phyloP scores from a whole-genome alignment of 2,329 filamentous ascomycete species.

The Mycosphaerella sp. region DNA sequence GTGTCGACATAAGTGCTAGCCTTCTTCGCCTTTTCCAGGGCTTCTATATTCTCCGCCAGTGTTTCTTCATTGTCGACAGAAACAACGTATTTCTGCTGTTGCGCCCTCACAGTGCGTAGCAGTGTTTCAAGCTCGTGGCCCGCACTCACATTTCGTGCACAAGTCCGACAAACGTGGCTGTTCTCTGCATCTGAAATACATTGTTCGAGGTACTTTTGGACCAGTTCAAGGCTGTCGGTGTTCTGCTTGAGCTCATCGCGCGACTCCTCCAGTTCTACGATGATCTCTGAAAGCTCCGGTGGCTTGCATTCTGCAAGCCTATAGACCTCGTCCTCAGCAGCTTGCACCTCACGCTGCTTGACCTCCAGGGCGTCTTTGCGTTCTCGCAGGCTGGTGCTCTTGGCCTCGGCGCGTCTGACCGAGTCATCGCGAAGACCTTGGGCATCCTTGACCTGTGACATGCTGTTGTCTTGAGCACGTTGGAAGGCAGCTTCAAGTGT shows the following conservation, averaged over 20 bases:
- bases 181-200: conserved; percentile 48
- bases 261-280: conserved; percentile 40
- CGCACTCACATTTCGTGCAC: conserved; percentile 61
- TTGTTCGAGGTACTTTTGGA: conserved; percentile 24
- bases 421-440: conserved; percentile 65
- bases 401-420: conserved; percentile 65
- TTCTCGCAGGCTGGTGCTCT: conserved; percentile 63
- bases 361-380: conserved; percentile 58
- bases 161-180: conserved; percentile 70
- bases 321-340: conserved; percentile 48
- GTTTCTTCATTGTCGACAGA: not conserved
- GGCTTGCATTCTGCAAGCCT: conserved; percentile 44
- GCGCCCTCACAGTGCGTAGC: conserved; percentile 55
- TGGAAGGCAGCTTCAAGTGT: conserved; percentile 69
- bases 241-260: conserved; percentile 59
- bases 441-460: conserved; percentile 54
- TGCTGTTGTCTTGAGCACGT: conserved; percentile 53
- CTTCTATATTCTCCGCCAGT: conserved; percentile 54
- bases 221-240: conserved; percentile 19
- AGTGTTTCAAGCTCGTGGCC: conserved; percentile 56
- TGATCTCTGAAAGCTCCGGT: conserved; percentile 47
- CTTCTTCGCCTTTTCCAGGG: conserved; percentile 46
- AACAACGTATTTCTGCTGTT: conserved; percentile 19
- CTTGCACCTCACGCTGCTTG: conserved; percentile 56
- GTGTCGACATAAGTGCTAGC: conserved; percentile 66